Conservation (phyloP, 2,329 filamentous ascomycete genomes). For the Xylaria digitata region DNA sequence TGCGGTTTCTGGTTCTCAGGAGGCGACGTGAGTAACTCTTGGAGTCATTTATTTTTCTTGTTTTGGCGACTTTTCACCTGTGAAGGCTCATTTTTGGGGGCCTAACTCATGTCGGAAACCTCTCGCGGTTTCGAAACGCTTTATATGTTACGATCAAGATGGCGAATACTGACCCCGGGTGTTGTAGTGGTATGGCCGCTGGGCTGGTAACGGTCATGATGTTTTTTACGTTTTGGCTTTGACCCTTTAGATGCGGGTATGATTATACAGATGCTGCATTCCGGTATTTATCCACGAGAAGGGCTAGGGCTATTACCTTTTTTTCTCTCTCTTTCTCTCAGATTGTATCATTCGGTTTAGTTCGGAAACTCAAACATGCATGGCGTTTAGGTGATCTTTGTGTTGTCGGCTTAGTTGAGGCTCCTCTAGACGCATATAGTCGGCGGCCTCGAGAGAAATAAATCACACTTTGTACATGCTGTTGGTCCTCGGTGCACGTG, state of each 20-base stretch:
- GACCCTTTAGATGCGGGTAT: conserved; percentile 36
- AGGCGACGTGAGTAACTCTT: conserved; percentile 52
- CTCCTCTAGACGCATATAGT: conserved; percentile 20
- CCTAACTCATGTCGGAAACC: not conserved
- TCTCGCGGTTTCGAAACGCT: not conserved
- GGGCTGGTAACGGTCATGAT: conserved; percentile 64
- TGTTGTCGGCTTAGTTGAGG: conserved; percentile 16
- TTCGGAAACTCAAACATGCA: conserved; percentile 25
- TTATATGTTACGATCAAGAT: not conserved
- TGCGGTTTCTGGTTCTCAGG: conserved; percentile 58
- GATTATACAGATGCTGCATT: conserved; percentile 16
- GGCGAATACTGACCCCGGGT: conserved; percentile 2
- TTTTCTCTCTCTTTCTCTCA: not conserved
- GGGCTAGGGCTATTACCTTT: not conserved
- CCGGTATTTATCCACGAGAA: not conserved
- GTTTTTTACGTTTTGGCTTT: conserved; percentile 63
- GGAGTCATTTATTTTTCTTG: not conserved
- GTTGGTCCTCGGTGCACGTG: not conserved
- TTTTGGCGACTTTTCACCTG: not conserved
- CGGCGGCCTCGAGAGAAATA: conserved; percentile 1
- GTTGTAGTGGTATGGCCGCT: conserved; percentile 56
- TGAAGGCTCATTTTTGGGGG: not conserved
- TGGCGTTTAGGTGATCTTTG: conserved; percentile 19
- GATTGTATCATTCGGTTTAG: conserved; percentile 14
- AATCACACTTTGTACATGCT: conserved; percentile 9